phyloP scores from a whole-genome alignment of 768 basidiomycete species.

The Mycena indigotica region DNA sequence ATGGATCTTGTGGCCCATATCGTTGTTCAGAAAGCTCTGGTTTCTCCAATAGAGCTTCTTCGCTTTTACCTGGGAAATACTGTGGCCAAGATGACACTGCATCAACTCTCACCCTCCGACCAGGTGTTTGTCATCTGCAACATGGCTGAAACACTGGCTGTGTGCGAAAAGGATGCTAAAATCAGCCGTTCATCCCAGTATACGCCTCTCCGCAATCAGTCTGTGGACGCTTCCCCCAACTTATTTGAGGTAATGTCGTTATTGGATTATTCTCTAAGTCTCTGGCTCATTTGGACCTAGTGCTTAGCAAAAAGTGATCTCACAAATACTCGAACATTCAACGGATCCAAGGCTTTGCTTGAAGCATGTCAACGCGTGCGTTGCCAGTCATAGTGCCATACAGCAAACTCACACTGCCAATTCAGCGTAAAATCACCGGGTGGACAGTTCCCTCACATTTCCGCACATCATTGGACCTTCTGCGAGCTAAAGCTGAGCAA shows the following conservation, averaged over 20 bases:
- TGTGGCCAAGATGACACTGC: constrained; percentile 49
- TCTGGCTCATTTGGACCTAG: constrained; percentile 22
- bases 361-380: constrained; percentile 46
- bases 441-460: constrained; percentile 49
- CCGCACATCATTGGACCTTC: constrained; percentile 33
- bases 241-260: constrained; percentile 54
- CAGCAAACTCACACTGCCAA: constrained; percentile 3
- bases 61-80: constrained; percentile 52
- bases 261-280: neutral
- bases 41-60: constrained; percentile 48
- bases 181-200: constrained; percentile 32
- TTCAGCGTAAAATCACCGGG: constrained; percentile 45
- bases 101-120: constrained; percentile 45
- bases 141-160: constrained; percentile 46
- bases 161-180: constrained; percentile 36
- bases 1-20: constrained; percentile 50
- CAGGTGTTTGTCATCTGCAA: constrained; percentile 48
- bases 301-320: constrained; percentile 34
- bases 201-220: constrained; percentile 43
- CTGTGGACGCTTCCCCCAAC: constrained; percentile 52
- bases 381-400: neutral
- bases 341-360: constrained; percentile 45
- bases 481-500: constrained; percentile 30
- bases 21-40: constrained; percentile 42
- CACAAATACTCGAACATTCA: constrained; percentile 33